A percentile compares a stretch with the other conserved stretches of the same genome.
Conservation (phyloP, 176 grass and related monocot genomes). For the Paspalum notatum region DNA sequence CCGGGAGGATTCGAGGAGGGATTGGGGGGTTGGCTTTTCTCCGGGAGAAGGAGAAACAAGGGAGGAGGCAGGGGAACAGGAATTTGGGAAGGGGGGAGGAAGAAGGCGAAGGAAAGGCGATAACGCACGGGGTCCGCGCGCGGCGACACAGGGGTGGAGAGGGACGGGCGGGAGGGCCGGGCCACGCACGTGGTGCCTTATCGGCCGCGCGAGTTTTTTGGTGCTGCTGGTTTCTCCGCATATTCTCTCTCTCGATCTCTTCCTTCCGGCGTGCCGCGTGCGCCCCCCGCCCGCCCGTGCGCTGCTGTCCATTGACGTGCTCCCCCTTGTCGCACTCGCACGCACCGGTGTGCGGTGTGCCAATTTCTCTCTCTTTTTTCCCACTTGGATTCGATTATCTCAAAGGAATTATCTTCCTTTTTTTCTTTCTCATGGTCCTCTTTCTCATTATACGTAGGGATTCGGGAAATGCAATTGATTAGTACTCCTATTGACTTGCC, state of each 20-base stretch:
- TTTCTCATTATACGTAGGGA: too few relatives aligned
- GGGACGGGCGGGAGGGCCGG: constrained; percentile 5
- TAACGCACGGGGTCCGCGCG: constrained; percentile 43
- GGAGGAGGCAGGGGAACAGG: not conserved
- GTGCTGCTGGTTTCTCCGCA: constrained; percentile 12
- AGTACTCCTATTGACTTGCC: too few relatives aligned
- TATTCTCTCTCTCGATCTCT: not conserved
- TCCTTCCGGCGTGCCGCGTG: not conserved
- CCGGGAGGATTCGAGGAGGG: not conserved
- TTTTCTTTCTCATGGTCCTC: too few relatives aligned
- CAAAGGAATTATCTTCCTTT: too few relatives aligned
- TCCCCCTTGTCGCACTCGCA: too few relatives aligned
- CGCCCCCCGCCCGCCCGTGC: not conserved
- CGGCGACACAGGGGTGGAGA: constrained; percentile 34
- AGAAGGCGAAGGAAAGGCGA: not conserved
- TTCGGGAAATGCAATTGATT: too few relatives aligned
- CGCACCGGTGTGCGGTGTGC: too few relatives aligned
- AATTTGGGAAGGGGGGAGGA: not conserved
- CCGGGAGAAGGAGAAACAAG: not conserved
- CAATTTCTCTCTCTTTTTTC: not conserved
- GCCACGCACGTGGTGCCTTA: constrained; percentile 38
- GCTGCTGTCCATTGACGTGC: not conserved
- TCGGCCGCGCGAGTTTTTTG: constrained; percentile 36
- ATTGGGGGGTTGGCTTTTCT: not conserved
- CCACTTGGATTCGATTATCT: too few relatives aligned